These are phyloP conservation scores for Trichoderma atrobrunneum DNA, from an alignment of 2,329 filamentous ascomycete genomes.

Conservation along the genomic window DNA sequence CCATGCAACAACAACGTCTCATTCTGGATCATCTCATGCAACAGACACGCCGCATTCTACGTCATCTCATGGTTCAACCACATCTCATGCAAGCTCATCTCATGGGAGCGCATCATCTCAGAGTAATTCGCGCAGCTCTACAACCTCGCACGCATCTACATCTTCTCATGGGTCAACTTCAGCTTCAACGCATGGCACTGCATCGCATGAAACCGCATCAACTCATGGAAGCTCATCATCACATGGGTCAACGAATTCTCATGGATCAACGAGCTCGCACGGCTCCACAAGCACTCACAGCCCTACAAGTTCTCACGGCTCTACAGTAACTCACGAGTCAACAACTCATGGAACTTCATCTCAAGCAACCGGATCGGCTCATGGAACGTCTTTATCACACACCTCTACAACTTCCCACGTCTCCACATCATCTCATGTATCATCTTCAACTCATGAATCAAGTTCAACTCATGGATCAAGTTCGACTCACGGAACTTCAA, in stretches of 20 bases:
- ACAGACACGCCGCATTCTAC: neutral
- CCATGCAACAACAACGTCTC: neutral
- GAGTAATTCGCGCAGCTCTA: too few relatives aligned
- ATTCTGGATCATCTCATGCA: neutral
- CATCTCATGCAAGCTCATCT: neutral
- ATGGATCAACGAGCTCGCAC: too few relatives aligned
- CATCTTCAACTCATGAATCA: neutral
- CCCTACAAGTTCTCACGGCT: neutral
- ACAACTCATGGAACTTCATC: neutral
- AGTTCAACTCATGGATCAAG: too few relatives aligned
- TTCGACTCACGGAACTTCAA: too few relatives aligned
- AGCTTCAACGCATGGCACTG: neutral
- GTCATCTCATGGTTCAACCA: neutral
- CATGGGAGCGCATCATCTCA: neutral
- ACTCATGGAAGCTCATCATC: too few relatives aligned
- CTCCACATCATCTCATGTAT: neutral
- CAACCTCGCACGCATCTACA: neutral
- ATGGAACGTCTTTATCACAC: too few relatives aligned
- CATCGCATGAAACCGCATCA: neutral
- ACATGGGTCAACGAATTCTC: too few relatives aligned
- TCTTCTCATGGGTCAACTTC: neutral
- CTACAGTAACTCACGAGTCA: neutral
- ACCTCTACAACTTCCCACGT: too few relatives aligned
- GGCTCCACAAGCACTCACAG: too few relatives aligned
- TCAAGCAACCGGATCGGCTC: too few relatives aligned